phyloP scores from a whole-genome alignment of 75 land plant species.

The Azolla pinnata region DNA sequence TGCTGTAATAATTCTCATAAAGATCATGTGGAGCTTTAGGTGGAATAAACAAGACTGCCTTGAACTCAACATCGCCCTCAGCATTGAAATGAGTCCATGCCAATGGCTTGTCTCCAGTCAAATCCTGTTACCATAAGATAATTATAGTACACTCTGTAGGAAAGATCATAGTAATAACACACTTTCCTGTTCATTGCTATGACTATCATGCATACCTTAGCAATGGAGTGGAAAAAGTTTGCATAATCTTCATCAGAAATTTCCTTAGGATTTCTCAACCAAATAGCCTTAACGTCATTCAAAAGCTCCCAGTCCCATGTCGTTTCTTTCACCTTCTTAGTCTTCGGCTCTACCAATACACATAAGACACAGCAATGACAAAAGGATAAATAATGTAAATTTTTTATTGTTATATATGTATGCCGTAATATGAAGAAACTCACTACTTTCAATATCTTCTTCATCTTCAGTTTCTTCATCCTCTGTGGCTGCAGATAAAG shows the following conservation, averaged over 20 bases:
- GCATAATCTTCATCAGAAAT: slow-evolving; percentile 92
- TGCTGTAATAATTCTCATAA: slow-evolving; percentile 86
- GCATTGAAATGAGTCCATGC: slow-evolving; percentile 90
- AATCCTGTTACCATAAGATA: slow-evolving; percentile 44
- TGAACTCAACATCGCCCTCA: slow-evolving; percentile 99
- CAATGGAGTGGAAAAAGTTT: slow-evolving; percentile 76
- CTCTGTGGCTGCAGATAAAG: slow-evolving; percentile 16
- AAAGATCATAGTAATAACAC: background rate
- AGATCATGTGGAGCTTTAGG: slow-evolving; percentile 88
- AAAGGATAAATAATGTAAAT: too few species aligned
- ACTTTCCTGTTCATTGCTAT: too few species aligned
- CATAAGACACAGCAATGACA: too few species aligned
- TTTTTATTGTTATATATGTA: too few species aligned
- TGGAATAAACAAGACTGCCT: slow-evolving; percentile 83
- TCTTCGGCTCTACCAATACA: slow-evolving; percentile 45
- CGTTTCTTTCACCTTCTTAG: slow-evolving; percentile 68
- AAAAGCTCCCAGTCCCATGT: slow-evolving; percentile 84
- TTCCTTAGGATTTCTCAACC: slow-evolving; percentile 92
- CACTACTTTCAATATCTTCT: slow-evolving; percentile 47
- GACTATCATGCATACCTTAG: slow-evolving; percentile 59
- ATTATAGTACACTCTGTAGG: background rate
- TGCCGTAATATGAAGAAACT: too few species aligned
- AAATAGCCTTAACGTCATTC: slow-evolving; percentile 91
- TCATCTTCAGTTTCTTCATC: slow-evolving; percentile 59
- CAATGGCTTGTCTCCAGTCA: slow-evolving; percentile 73